Evolutionary conservation across 2,329 filamentous ascomycete species (phyloP).

Genomic region (Microdochium bolleyi): DNA sequence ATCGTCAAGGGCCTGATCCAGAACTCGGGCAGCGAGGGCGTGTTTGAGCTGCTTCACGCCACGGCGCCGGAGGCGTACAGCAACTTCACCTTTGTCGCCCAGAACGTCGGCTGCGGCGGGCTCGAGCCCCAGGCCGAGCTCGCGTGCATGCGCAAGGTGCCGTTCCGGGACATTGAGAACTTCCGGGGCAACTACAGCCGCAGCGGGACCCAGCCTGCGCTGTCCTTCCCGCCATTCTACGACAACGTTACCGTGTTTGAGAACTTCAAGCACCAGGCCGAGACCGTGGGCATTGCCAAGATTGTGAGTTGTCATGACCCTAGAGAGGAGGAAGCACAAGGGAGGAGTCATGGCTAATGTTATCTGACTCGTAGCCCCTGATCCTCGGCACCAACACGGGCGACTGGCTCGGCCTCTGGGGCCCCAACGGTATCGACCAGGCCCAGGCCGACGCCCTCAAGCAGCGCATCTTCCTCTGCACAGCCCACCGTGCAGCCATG

Average conservation of each 20-base stretch:
- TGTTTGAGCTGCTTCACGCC: slow-evolving; percentile 2
- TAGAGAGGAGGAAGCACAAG: too few relatives aligned
- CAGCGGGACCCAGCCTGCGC: slow-evolving; percentile 11
- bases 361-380: not conserved
- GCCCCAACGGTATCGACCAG: not conserved
- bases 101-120: slow-evolving; percentile 24
- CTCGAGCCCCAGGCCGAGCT: slow-evolving; percentile 21
- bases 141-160: slow-evolving; percentile 27
- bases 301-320: slow-evolving; percentile 16
- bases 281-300: slow-evolving; percentile 15
- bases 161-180: slow-evolving; percentile 21
- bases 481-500: slow-evolving; percentile 2
- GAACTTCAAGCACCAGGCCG: slow-evolving; percentile 20
- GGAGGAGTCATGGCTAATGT: too few relatives aligned
- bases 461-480: not conserved
- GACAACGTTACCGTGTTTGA: slow-evolving; percentile 22
- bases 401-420: not conserved
- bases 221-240: slow-evolving; percentile 21
- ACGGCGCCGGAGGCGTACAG: slow-evolving; percentile 12
- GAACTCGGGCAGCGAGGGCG: slow-evolving; percentile 4
- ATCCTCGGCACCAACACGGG: not conserved
- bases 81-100: slow-evolving; percentile 30
- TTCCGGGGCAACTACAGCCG: slow-evolving; percentile 19
- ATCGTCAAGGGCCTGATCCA: slow-evolving; percentile 3
- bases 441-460: not conserved